phyloP scores from a whole-genome alignment of 1,139 yeast genomes.

The Candida pseudoviswanathii region DNA sequence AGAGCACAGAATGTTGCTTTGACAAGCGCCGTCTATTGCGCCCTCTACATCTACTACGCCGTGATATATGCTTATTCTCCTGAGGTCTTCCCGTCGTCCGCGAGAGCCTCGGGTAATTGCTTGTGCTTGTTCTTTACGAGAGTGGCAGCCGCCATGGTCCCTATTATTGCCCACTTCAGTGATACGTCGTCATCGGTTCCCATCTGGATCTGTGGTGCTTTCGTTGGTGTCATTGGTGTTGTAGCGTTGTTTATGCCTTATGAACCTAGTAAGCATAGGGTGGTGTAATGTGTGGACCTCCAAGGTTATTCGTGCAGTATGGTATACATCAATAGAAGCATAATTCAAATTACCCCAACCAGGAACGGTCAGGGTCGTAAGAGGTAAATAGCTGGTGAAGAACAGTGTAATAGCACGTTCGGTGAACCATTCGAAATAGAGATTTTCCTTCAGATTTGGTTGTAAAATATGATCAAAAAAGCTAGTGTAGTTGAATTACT shows the following conservation, averaged over 20 bases:
- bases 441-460: no score
- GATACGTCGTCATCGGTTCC: conserved; percentile 33
- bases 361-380: no score
- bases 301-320: no score
- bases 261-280: conserved; percentile 35
- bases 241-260: conserved; percentile 34
- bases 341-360: no score
- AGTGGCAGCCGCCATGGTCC: conserved; percentile 31
- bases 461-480: no score
- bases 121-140: conserved; percentile 32
- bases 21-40: conserved; percentile 30
- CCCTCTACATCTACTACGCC: conserved; percentile 35
- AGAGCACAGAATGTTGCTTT: conserved; percentile 32
- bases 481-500: no score
- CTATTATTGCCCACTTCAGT: conserved; percentile 33
- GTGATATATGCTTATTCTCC: conserved; percentile 38
- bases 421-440: no score
- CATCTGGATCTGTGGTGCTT: conserved; percentile 38
- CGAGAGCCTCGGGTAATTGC: conserved; percentile 38
- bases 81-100: conserved; percentile 37
- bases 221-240: conserved; percentile 32
- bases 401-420: no score
- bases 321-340: no score
- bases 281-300: conserved; percentile 6
- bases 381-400: no score